phyloP scores from a whole-genome alignment of 208 protist species.

The Acanthamoeba healyi region DNA sequence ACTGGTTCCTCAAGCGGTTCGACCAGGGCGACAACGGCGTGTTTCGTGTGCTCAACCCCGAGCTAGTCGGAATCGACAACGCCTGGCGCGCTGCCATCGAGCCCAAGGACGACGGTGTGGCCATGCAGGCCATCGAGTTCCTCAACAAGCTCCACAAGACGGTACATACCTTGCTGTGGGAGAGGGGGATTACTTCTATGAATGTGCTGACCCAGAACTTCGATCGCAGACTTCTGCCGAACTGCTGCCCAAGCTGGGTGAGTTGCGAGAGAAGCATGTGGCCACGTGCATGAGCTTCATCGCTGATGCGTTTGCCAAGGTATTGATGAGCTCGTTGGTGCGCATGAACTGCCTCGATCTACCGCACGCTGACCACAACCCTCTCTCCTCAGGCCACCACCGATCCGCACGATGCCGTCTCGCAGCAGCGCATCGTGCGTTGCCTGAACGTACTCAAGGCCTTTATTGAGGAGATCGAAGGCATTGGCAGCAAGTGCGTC shows the following conservation, averaged over 20 bases:
- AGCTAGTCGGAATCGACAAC: constrained; percentile 77
- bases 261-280: constrained; percentile 30
- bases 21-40: constrained; percentile 62
- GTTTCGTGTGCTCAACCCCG: constrained; percentile 13
- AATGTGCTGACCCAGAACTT: neutral
- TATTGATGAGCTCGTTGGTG: too few species aligned
- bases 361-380: neutral
- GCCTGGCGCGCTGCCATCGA: constrained; percentile 80
- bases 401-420: neutral
- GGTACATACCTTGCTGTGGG: neutral
- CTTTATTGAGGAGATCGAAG: constrained; percentile 69
- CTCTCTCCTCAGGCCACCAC: neutral
- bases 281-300: constrained; percentile 43
- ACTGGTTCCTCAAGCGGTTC: constrained; percentile 68
- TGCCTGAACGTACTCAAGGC: constrained; percentile 64
- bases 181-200: neutral
- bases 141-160: constrained; percentile 68
- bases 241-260: constrained; percentile 42
- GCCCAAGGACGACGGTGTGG: constrained; percentile 76
- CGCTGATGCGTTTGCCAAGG: constrained; percentile 38
- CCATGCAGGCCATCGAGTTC: constrained; percentile 59
- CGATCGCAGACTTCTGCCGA: constrained; percentile 43
- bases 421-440: constrained; percentile 40
- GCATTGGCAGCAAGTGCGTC: constrained; percentile 43
- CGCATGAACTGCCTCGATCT: neutral